Evolutionary conservation across 2,329 filamentous ascomycete genomes (phyloP).

Genomic region (Coniochaeta sp.): DNA sequence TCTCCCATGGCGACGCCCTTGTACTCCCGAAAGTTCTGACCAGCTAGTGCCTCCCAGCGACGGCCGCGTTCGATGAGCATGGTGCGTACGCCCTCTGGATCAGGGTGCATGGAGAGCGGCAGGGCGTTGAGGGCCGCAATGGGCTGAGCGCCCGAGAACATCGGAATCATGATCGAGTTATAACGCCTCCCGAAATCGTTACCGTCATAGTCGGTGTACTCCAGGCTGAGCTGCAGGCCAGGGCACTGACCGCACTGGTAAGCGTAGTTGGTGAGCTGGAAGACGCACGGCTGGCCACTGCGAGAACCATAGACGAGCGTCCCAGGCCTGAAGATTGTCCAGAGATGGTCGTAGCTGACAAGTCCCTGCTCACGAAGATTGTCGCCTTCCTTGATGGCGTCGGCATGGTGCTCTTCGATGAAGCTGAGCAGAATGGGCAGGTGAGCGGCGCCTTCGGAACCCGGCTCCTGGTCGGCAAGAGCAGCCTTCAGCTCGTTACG

Average conservation of each 20-base stretch:
- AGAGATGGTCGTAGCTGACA: slow-evolving; percentile 18
- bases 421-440: slow-evolving; percentile 15
- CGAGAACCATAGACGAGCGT: slow-evolving; percentile 17
- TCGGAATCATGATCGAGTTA: slow-evolving; percentile 15
- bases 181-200: slow-evolving; percentile 18
- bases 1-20: slow-evolving; percentile 17
- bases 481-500: slow-evolving; percentile 14
- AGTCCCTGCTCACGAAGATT: slow-evolving; percentile 15
- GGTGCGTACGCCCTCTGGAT: slow-evolving; percentile 11
- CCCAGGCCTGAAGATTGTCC: slow-evolving; percentile 20
- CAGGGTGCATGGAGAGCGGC: slow-evolving; percentile 20
- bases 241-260: slow-evolving; percentile 16
- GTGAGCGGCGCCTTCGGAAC: slow-evolving; percentile 16
- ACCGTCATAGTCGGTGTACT: slow-evolving; percentile 27
- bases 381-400: slow-evolving; percentile 16
- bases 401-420: slow-evolving; percentile 20
- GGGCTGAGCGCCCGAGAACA: slow-evolving; percentile 18
- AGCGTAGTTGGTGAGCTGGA: slow-evolving; percentile 16
- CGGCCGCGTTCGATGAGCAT: slow-evolving; percentile 21
- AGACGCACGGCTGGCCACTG: slow-evolving; percentile 19
- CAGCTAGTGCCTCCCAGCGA: slow-evolving; percentile 22
- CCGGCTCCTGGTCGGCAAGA: slow-evolving; percentile 10
- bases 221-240: slow-evolving; percentile 14
- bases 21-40: slow-evolving; percentile 25
- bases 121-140: slow-evolving; percentile 18